These are phyloP conservation scores for Avena insularis DNA, from an alignment of 176 grass and related monocot species.

Conservation along the genomic window DNA sequence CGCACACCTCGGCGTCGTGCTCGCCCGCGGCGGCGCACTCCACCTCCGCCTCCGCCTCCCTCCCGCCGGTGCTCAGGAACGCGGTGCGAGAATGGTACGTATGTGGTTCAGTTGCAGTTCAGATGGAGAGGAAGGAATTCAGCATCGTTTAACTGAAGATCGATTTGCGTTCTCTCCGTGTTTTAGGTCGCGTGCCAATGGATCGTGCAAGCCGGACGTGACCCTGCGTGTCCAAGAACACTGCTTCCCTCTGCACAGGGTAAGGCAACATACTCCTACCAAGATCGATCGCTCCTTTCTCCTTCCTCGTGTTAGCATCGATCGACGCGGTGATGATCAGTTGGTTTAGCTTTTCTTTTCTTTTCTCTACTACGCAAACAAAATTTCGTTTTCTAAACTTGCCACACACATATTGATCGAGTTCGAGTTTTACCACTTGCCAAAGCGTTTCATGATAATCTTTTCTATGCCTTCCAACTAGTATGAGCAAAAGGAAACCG, in stretches of 20 bases:
- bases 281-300: neutral
- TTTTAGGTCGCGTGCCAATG: constrained; percentile 66
- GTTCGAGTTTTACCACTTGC: neutral
- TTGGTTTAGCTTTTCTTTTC: neutral
- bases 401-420: neutral
- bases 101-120: neutral
- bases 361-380: neutral
- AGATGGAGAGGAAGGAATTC: neutral
- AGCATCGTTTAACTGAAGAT: neutral
- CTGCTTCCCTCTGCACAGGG: constrained; percentile 79
- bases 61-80: constrained; percentile 56
- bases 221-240: constrained; percentile 70
- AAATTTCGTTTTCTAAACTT: neutral
- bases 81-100: constrained; percentile 70
- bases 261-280: constrained; percentile 11
- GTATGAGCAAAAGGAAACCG: neutral
- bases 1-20: constrained; percentile 46
- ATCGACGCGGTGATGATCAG: neutral
- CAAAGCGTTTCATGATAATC: neutral
- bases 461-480: neutral
- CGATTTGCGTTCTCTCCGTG: neutral
- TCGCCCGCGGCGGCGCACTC: neutral
- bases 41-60: neutral
- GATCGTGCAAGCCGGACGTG: constrained; percentile 65
- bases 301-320: neutral